Base-by-base conservation (phyloP, 768 basidiomycete genomes). In the Sporobolomyces pararoseus region DNA sequence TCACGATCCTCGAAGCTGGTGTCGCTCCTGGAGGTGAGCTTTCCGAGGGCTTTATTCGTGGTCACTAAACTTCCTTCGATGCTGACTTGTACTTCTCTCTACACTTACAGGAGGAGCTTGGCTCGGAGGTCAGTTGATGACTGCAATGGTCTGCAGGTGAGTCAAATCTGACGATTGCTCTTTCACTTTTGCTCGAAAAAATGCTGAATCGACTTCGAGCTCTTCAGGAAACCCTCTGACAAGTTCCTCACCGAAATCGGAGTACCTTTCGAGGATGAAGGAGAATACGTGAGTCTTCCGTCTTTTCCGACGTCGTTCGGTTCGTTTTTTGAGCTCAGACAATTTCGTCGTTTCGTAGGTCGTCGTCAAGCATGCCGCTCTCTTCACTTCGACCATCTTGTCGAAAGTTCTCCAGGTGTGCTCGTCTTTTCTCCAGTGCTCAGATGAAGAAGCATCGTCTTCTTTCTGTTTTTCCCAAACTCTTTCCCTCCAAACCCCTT, bases 181-280 rank as follows among this genome's bases (percentile, higher is more conserved):
- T 42, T 42, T 9, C 39, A n/a, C n/a, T n/a, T n/a, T n/a, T n/a
- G n/a, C n/a, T n/a, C n/a, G n/a, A n/a, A n/a, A n/a, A n/a, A n/a
- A n/a, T n/a, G n/a, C n/a, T n/a, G n/a, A n/a, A n/a, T n/a, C n/a
- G n/a, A n/a, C n/a, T n/a, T n/a, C n/a, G n/a, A n/a, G n/a, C n/a
- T n/a, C 39, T 9, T 42, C 39, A 42, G 88, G 71, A 89, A 89
- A 80, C 89, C 88, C 4, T 88, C 87, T 0, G 85, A 90, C 77
- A 79, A 81, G 55, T 89, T 91, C 83, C 82, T 90, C 52, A 81
- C 82, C 19, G 86, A 87, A 78, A 78, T 89, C 58, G 87, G 85
- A 31, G 84, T 90, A 27, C 84, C 86, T 1, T 89, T 86, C 78
- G 88, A 90, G 72, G 89, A 89, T 77, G 88, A 89, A 78, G 88